Evolutionary conservation across 192 early-diverging fungal species (phyloP), one percentile per base, ranked within the genome.

Genomic region (Obelidium mucronatum): DNA sequence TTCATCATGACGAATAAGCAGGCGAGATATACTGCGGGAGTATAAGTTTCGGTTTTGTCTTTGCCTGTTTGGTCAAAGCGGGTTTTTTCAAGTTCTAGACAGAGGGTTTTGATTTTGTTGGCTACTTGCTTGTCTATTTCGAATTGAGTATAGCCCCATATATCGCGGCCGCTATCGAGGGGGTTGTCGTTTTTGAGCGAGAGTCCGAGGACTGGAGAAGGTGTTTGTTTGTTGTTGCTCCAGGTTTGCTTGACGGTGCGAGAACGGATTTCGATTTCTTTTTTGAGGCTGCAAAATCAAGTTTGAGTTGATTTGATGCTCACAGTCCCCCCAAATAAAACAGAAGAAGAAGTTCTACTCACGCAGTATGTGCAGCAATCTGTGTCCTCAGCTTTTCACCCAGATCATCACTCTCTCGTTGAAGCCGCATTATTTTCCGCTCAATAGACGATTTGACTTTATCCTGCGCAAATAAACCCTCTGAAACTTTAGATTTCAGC

Each of bases 381-480:
- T n/a, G n/a, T n/a, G n/a, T n/a, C n/a, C n/a, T n/a, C n/a, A n/a
- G n/a, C n/a, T n/a, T n/a, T n/a, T n/a, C n/a, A n/a, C n/a, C n/a
- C n/a, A n/a, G n/a, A 17, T 24, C 28, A 22, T 85, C 80, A 26
- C 67, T 48, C n/a, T 85, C 83, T 22, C 85, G 68, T 26, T 53
- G 53, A 4, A 40, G 26, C 72, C 85, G 86, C 13, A 77, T 73
- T 26, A 86, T 86, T 61, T 84, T 79, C 35, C 86, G 59, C 73
- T 88, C 86, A 33, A 88, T 56, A 17, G 42, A 37, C 40, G 80
- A 78, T 65, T 88, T 88, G 33, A 86, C 77, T 62, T 84, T 84
- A 31, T 61, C 63, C 39, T 79, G 78, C 77, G 86, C 86, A 55
- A 78, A 75, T 40, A 86, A 40, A 53, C 81, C 77, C 51, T 88